Conservation (phyloP, 2,329 filamentous ascomycete genomes). For the Diaporthe ampelina region DNA sequence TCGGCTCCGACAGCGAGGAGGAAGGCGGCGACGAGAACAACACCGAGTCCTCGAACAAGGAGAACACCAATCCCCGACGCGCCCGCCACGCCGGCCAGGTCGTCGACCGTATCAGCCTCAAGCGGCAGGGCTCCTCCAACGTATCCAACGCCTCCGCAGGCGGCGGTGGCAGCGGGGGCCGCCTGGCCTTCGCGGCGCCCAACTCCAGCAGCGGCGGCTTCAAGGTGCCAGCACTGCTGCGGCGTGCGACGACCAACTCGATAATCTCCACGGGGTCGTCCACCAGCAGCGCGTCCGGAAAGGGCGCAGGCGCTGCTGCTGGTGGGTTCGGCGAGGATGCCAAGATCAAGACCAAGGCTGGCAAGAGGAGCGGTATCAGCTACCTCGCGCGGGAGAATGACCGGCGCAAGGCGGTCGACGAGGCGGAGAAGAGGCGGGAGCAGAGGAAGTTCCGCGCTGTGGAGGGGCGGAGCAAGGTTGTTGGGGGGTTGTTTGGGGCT, state of each 20-base stretch:
- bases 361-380: constrained; percentile 72
- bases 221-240: constrained; percentile 78
- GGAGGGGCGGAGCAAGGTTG: constrained; percentile 67
- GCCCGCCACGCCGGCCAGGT: constrained; percentile 59
- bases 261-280: constrained; percentile 49
- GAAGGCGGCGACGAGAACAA: constrained; percentile 64
- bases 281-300: not conserved
- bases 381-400: constrained; percentile 73
- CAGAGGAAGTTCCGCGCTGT: constrained; percentile 70
- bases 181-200: constrained; percentile 69
- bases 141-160: constrained; percentile 36
- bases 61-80: constrained; percentile 60
- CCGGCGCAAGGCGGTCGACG: constrained; percentile 65
- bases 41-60: constrained; percentile 59
- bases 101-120: constrained; percentile 81
- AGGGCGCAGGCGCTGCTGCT: not conserved
- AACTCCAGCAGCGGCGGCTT: constrained; percentile 62
- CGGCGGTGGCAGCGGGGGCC: constrained; percentile 46
- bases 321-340: constrained; percentile 55
- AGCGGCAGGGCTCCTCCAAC: constrained; percentile 63
- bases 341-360: constrained; percentile 72
- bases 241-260: constrained; percentile 80
- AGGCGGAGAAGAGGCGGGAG: constrained; percentile 71
- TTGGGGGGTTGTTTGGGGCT: constrained; percentile 70
- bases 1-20: constrained; percentile 67